A percentile compares a stretch with the other conserved stretches of the same genome.
These are phyloP conservation scores for Telfairia occidentalis DNA, from an alignment of 331 rosid species.

Conservation along the genomic window DNA sequence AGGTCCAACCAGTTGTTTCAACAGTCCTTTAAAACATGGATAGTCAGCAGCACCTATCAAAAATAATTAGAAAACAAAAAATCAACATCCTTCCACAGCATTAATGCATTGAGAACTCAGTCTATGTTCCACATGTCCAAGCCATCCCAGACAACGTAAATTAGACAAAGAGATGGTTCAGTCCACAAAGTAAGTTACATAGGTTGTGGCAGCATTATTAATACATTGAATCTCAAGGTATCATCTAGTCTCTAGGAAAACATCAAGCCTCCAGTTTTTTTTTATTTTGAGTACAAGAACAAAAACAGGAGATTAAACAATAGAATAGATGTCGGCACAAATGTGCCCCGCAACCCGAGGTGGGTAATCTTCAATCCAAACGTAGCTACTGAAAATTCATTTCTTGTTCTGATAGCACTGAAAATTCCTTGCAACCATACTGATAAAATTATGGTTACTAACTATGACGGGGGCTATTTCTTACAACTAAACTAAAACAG, in stretches of 20 bases:
- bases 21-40: conserved; percentile 75
- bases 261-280: neutral
- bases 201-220: neutral
- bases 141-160: neutral
- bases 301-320: too few species aligned
- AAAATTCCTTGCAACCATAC: neutral
- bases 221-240: neutral
- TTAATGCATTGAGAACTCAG: neutral
- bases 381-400: too few species aligned
- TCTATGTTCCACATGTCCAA: neutral
- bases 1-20: conserved; percentile 96
- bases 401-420: neutral
- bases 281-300: too few species aligned
- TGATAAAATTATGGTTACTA: neutral
- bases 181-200: neutral
- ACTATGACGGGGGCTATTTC: neutral
- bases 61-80: conserved; percentile 16
- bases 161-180: neutral
- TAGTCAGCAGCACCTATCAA: conserved; percentile 81
- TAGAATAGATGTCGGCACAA: too few species aligned
- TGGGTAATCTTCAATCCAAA: too few species aligned
- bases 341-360: too few species aligned
- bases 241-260: neutral
- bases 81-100: neutral
- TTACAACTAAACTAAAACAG: neutral